Percentiles rank a stretch among this genome's conserved stretches.
Conservation (phyloP, 371 early-diverging fungal genomes). For the Mortierella sp. region DNA sequence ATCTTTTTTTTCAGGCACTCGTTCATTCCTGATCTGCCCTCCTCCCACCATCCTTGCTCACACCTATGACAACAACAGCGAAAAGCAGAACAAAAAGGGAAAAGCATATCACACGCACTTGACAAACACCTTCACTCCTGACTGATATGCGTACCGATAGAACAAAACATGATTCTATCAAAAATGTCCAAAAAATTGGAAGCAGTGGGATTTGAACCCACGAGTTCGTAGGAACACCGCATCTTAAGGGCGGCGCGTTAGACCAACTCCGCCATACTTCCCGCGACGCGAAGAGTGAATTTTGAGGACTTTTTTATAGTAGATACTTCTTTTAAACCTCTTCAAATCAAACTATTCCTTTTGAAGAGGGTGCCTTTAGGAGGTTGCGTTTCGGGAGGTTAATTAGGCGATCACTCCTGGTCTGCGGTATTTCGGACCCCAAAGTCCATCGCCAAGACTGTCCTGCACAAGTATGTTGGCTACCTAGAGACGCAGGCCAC, state of each 20-base stretch:
- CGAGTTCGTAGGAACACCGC: constrained; percentile 32
- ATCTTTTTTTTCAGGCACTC: neutral
- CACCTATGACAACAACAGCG: neutral
- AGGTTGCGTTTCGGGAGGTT: too few relatives aligned
- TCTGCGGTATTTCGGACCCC: too few relatives aligned
- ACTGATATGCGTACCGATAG: neutral
- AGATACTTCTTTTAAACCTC: neutral
- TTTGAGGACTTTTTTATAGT: neutral
- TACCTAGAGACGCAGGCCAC: too few relatives aligned
- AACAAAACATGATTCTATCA: too few relatives aligned
- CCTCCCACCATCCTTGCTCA: neutral
- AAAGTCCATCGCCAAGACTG: too few relatives aligned
- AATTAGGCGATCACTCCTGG: too few relatives aligned
- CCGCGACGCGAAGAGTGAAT: neutral
- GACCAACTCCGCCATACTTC: constrained; percentile 32
- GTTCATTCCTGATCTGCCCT: neutral
- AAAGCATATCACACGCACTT: neutral
- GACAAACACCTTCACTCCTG: too few relatives aligned
- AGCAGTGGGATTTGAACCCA: constrained; percentile 31
- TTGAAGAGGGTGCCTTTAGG: neutral
- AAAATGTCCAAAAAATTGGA: constrained; percentile 16
- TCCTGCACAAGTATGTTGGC: too few relatives aligned
- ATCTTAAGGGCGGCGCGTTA: constrained; percentile 33
- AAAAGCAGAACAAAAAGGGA: neutral
- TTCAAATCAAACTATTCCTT: too few relatives aligned